These are phyloP conservation scores for Cladosporium sp. DNA, from an alignment of 2,329 filamentous ascomycete genomes.

Conservation along the genomic window DNA sequence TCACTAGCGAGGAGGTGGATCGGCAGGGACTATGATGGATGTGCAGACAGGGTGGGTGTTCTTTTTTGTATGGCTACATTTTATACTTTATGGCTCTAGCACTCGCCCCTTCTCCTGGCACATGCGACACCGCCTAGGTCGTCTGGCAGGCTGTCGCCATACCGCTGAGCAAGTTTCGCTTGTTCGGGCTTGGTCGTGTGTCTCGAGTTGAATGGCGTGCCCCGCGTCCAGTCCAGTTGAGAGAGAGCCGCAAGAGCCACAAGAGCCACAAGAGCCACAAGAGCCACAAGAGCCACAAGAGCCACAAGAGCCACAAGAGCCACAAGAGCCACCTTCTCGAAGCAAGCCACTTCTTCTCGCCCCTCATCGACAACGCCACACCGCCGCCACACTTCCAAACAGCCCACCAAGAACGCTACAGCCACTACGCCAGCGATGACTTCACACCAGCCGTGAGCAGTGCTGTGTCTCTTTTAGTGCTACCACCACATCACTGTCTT, in stretches of 20 bases:
- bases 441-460: constrained; percentile 6
- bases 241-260: background rate
- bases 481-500: background rate
- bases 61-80: background rate
- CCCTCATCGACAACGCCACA: constrained; percentile 1
- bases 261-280: no score
- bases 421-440: constrained; percentile 9
- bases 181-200: background rate
- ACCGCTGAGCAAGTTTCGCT: constrained; percentile 23
- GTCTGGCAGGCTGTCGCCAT: background rate
- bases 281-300: no score
- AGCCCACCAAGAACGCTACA: background rate
- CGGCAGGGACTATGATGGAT: constrained; percentile 1
- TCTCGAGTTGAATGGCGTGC: background rate
- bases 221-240: background rate
- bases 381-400: background rate
- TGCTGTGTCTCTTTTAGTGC: background rate
- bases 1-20: constrained; percentile 3
- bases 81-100: background rate
- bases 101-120: background rate
- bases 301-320: no score
- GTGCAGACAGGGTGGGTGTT: background rate
- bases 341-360: background rate
- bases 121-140: background rate
- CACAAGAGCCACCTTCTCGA: no score